These are phyloP conservation scores for Tuber calosporum DNA, from an alignment of 495 filamentous ascomycete species.

Conservation along the genomic window DNA sequence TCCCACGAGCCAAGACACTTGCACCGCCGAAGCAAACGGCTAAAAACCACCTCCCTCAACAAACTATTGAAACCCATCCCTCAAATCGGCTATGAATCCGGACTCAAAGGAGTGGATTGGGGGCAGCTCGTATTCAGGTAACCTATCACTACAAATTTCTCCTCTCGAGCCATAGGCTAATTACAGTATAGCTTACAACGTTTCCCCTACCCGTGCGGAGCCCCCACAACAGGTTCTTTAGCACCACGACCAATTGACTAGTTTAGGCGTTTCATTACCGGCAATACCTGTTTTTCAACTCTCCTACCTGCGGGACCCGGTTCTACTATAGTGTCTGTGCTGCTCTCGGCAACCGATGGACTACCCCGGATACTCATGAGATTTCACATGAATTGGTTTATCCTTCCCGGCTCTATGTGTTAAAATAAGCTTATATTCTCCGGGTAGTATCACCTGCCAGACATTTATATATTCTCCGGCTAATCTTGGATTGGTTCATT, in stretches of 20 bases:
- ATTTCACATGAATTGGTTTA: neutral
- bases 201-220: neutral
- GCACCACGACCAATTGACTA: too few species aligned
- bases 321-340: too few species aligned
- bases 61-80: neutral
- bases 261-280: too few species aligned
- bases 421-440: neutral
- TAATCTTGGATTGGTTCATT: neutral
- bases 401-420: neutral
- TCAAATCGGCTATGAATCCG: neutral
- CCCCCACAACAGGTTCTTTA: neutral
- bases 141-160: neutral
- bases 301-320: too few species aligned
- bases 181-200: neutral
- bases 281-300: too few species aligned
- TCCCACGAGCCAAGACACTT: neutral
- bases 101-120: neutral
- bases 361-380: neutral
- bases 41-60: neutral
- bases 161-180: neutral
- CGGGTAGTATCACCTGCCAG: neutral
- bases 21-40: neutral
- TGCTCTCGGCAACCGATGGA: neutral
- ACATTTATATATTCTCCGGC: too few species aligned
- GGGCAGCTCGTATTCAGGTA: constrained; percentile 4